phyloP scores from a whole-genome alignment of 345 rosid genomes.

The Limnanthes douglasii region DNA sequence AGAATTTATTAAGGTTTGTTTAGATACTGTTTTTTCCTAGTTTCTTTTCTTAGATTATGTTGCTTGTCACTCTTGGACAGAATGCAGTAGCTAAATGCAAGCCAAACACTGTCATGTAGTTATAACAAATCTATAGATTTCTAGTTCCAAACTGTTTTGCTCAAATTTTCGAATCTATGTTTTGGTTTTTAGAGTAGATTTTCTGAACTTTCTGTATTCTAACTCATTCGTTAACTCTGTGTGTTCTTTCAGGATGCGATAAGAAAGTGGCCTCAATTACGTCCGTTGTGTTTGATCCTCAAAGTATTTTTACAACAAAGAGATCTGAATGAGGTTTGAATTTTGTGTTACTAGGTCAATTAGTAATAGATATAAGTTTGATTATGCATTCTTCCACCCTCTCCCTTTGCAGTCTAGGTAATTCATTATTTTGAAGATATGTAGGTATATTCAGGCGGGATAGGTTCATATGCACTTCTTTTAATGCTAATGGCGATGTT shows the following conservation, averaged over 20 bases:
- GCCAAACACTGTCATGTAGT: too few species aligned
- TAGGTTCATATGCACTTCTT: constrained; percentile 89
- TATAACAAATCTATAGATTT: too few species aligned
- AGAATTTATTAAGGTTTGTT: constrained; percentile 73
- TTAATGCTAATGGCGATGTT: constrained; percentile 77
- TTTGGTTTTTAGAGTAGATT: too few species aligned
- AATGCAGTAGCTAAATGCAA: too few species aligned
- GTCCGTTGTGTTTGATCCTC: constrained; percentile 70
- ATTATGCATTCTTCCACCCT: not conserved
- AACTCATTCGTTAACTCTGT: not conserved
- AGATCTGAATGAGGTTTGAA: constrained; percentile 77
- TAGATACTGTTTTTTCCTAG: constrained; percentile 1
- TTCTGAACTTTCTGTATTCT: too few species aligned
- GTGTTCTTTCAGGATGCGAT: constrained; percentile 40
- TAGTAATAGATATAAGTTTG: not conserved
- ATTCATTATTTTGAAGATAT: constrained; percentile 12
- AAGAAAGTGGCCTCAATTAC: constrained; percentile 56
- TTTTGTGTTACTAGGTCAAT: constrained; percentile 1
- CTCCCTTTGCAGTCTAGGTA: constrained; percentile 1
- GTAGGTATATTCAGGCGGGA: constrained; percentile 90
- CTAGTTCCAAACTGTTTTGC: too few species aligned
- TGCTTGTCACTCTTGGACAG: too few species aligned
- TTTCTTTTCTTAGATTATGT: too few species aligned
- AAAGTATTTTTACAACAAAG: constrained; percentile 95
- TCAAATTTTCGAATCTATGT: too few species aligned